A percentile compares a stretch with the other conserved stretches of the same genome.
phyloP scores from a whole-genome alignment of 2,329 filamentous ascomycete genomes.

The Talaromyces sp. region DNA sequence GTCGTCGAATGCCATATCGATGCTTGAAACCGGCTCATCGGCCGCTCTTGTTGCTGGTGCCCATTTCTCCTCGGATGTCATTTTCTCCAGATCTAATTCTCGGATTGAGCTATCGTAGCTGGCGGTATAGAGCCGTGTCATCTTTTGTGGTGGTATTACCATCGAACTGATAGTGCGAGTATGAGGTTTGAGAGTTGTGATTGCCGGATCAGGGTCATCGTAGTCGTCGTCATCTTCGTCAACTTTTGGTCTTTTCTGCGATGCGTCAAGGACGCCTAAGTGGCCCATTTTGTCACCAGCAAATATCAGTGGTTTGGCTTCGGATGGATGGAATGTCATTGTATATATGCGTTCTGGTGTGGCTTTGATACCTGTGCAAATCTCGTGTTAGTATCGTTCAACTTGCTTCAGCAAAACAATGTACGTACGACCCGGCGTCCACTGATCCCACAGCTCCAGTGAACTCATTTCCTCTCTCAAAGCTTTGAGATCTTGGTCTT shows the following conservation, averaged over 20 bases:
- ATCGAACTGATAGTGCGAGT: constrained; percentile 84
- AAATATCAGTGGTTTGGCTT: constrained; percentile 83
- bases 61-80: constrained; percentile 75
- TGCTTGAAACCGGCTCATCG: constrained; percentile 76
- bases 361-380: constrained; percentile 72
- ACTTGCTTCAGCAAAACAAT: not conserved
- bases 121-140: constrained; percentile 73
- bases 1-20: constrained; percentile 72
- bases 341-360: constrained; percentile 84
- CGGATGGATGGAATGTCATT: constrained; percentile 81
- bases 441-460: constrained; percentile 76
- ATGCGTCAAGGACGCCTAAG: constrained; percentile 82
- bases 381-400: constrained; percentile 1
- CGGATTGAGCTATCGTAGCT: constrained; percentile 94
- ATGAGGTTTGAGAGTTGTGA: constrained; percentile 87
- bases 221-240: constrained; percentile 60
- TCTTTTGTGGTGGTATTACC: constrained; percentile 69
- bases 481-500: constrained; percentile 69
- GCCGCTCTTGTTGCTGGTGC: constrained; percentile 66
- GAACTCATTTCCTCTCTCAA: constrained; percentile 73
- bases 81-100: constrained; percentile 77
- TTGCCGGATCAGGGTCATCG: constrained; percentile 67
- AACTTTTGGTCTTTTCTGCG: constrained; percentile 45
- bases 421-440: constrained; percentile 69
- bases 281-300: constrained; percentile 92